Base-by-base conservation (phyloP, 2,329 filamentous ascomycete genomes). In the Stachybotrys chartarum region DNA sequence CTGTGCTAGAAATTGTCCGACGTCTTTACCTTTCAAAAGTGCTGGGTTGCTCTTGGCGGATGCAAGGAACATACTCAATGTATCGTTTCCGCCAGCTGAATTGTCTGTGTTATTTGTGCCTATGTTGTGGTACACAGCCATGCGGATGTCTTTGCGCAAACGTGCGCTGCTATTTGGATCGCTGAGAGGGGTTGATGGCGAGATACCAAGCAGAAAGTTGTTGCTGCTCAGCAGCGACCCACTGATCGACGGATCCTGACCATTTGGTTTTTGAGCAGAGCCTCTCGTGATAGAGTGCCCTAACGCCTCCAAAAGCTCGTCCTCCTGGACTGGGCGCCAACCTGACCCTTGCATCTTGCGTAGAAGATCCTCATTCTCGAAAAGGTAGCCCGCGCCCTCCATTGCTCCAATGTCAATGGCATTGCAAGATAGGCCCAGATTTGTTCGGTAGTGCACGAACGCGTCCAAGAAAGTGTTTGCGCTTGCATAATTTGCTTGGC, bases 391-490 rank as follows among this genome's bases (percentile, higher is more conserved):
- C 4, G 72, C 63, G 6, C 69, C 74, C 3, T 67, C 65, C 8
- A 78, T 63, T 7, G 46, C 59, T 3, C 63, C 59, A n/a, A 78
- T 65, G 57, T 78, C 67, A 4, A 79, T 66, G 16, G 64, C 60
- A 0, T 68, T 65, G 3, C 68, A 72, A 0, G 73, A 64, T 6
- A 77, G 64, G 5, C 72, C 72, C 3, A 60, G 59, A 1, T 54
- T 54, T 5, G 63, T 58, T 11, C 75, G 69, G 53, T 71, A 72
- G 16, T 69, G 67, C 4, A 66, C 69, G 30, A 78, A 69, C 5
- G 68, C 62, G 42, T 76, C 70, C 39, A 75, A 60, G 62, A 71
- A 78, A 10, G 68, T 66, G 58, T 75, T 77, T 16, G 67, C 73
- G 1, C 71, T 68, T 5, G 66, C 60, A 57, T 75, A 74, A 57